Evolutionary conservation across 345 rosid species (phyloP), one percentile per base, ranked within the genome.

Genomic region (Raphanus sativus): DNA sequence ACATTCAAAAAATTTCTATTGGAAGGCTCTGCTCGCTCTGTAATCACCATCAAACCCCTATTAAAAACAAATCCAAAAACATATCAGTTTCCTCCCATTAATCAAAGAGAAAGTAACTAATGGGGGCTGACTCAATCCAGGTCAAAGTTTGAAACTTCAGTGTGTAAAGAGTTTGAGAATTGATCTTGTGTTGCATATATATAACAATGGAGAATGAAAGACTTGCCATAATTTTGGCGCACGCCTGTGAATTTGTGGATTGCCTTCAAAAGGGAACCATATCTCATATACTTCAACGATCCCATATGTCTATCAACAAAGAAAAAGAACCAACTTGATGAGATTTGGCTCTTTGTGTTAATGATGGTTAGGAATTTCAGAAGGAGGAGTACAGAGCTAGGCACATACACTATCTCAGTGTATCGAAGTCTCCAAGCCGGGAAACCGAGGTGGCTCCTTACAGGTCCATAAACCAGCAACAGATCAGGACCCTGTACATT

Each of bases 351-450:
- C 8, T 21, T 21, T 21, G 21, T 21, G 21, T 21, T 21, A 21
- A 21, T 21, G 21, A 21, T 21, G 21, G 21, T 21, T 21, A 21
- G 21, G 21, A 21, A 21, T 21, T 21, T 21, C 21, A 21, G 21
- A 21, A 21, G 21, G 21, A 21, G 21, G 21, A 21, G 21, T 21
- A 21, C 21, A 21, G 21, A 21, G 21, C 21, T 21, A 21, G 21
- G 61, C 36, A 83, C 91, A 67, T 74, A 92, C 97, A 87, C 71
- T 69, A 95, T 91, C 93, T 95, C 98, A 0, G 98, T 88, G 59
- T 91, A 95, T 67, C 88, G 88, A 64, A 93, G 83, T 86, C 97
- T 85, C 99, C 99, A 93, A 4, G 96, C 87, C 5, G 99, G 98
- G 79, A 95, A 95, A 77, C 99, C 99, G 16, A 84, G 86, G 77